Evolutionary conservation across 257 asterid genomes (phyloP).

Genomic region (Capsicum pubescens): DNA sequence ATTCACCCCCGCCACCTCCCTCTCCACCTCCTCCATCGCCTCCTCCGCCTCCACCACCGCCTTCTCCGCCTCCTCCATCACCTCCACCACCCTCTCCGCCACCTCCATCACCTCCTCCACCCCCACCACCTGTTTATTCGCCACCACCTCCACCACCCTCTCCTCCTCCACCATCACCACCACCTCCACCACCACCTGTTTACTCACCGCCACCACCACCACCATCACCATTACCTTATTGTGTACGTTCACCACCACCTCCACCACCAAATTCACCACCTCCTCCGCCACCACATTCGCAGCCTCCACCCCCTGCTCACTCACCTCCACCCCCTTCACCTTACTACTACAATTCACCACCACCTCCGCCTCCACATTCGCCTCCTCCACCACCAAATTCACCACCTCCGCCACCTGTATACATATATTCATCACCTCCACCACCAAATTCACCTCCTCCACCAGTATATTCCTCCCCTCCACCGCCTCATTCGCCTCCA

Average conservation of each 20-base stretch:
- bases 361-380: slow-evolving; percentile 43
- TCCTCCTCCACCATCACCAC: slow-evolving; percentile 38
- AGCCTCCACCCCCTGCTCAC: slow-evolving; percentile 35
- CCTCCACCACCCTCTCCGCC: slow-evolving; percentile 32
- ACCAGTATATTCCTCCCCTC: slow-evolving; percentile 55
- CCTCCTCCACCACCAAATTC: slow-evolving; percentile 36
- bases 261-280: slow-evolving; percentile 60
- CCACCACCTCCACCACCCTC: slow-evolving; percentile 30
- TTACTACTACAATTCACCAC: slow-evolving; percentile 31
- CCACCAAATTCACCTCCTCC: slow-evolving; percentile 53
- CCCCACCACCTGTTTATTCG: slow-evolving; percentile 29
- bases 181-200: slow-evolving; percentile 30
- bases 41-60: slow-evolving; percentile 39
- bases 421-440: slow-evolving; percentile 31
- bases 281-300: slow-evolving; percentile 47
- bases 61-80: slow-evolving; percentile 41
- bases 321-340: slow-evolving; percentile 47
- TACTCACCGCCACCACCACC: background rate
- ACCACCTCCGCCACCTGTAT: slow-evolving; percentile 24
- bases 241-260: slow-evolving; percentile 33
- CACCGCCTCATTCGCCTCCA: slow-evolving; percentile 52
- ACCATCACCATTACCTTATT: slow-evolving; percentile 30
- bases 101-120: slow-evolving; percentile 31
- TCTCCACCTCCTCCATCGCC: slow-evolving; percentile 34
- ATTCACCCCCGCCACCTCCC: slow-evolving; percentile 34